A percentile compares a stretch with the other conserved stretches of the same genome.
Conservation (phyloP, 257 asterid genomes). For the Nicotiana knightiana region DNA sequence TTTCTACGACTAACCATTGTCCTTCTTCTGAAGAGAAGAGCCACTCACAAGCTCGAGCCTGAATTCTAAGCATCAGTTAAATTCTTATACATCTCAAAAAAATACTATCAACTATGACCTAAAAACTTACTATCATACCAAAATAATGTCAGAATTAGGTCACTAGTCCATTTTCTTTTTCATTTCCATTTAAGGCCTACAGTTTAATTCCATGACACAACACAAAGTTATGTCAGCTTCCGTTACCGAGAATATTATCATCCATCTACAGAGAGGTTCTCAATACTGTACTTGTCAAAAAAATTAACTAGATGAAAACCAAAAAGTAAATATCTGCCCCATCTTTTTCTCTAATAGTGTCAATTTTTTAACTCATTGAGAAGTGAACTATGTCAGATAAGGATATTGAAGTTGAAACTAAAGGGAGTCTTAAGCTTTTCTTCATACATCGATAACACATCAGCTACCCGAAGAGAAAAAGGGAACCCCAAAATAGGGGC, state of each 20-base stretch:
- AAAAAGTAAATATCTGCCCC: neutral
- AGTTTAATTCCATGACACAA: neutral
- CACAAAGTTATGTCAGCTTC: neutral
- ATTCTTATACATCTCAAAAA: constrained; percentile 12
- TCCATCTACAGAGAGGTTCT: neutral
- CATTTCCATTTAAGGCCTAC: neutral
- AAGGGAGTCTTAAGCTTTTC: neutral
- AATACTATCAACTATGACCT: neutral
- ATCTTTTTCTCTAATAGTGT: neutral
- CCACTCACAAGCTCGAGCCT: constrained; percentile 90
- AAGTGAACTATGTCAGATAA: neutral
- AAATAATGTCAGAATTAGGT: neutral
- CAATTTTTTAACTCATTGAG: neutral
- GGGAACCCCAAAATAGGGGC: neutral
- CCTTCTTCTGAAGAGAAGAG: constrained; percentile 89
- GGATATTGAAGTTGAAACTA: neutral
- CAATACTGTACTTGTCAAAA: neutral
- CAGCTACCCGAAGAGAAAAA: neutral
- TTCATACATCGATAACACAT: neutral
- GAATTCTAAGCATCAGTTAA: constrained; percentile 45
- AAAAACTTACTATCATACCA: neutral
- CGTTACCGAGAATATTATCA: neutral
- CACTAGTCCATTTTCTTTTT: neutral
- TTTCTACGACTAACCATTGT: constrained; percentile 75
- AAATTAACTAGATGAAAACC: neutral